Evolutionary conservation across 176 grass and related monocot genomes (phyloP), one percentile per base, ranked within the genome.

Genomic region (Panicum miliaceum): DNA sequence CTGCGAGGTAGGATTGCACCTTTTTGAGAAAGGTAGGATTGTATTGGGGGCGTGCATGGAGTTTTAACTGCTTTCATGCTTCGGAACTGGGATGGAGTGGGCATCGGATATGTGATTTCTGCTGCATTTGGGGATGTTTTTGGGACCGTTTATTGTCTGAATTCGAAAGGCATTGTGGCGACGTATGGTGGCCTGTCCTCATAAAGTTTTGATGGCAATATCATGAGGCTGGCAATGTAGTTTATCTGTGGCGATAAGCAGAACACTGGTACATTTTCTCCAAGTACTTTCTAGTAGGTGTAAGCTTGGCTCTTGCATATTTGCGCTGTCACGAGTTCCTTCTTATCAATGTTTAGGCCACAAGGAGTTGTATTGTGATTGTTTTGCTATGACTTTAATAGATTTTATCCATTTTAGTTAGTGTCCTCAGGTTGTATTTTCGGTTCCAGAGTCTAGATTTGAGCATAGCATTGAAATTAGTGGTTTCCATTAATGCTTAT

Each of bases 91-190:
- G 25, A 51, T 35, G 54, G 34, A 73, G 36, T 75, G 14, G 2
- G 37, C 13, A 15, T 79, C 26, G 54, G 25, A 48, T 73, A 61
- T 71, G 62, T 46, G 54, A 61, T 85, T 61, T 62, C 20, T 87
- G 38, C 19, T 37, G 19, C 47, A 18, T 62, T 36, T 38, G 16
- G 27, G 57, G 62, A 73, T 18, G 8, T 23, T 32, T 32, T 32
- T 76, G 26, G 22, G 40, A 13, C 38, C 51, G 60, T 68, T 40
- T 60, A 22, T 47, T 75, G 58, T n/a, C 82, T 5, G 6, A 72
- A 72, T 16, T 68, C 0, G 1, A 12, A 25, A 9, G 15, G 71
- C 20, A 54, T 35, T 53, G 54, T 36, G 48, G 48, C 8, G 18
- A 47, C 47, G 8, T 41, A 4, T 26, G 10, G 16, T 82, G 16